Evolutionary conservation across 192 early-diverging fungal species (phyloP), one percentile per base, ranked within the genome.

Genomic region (Entomortierella beljakovae): DNA sequence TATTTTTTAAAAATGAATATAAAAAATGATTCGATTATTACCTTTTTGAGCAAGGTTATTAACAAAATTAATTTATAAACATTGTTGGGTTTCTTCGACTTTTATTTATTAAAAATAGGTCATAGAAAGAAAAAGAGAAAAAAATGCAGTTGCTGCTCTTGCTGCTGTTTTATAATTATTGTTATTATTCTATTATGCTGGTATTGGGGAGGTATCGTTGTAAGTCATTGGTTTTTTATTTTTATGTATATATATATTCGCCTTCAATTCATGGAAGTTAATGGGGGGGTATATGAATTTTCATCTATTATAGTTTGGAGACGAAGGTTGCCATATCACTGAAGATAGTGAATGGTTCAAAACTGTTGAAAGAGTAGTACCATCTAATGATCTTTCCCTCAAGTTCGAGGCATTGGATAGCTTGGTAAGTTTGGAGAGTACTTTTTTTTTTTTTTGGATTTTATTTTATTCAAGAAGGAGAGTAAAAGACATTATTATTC

Each of bases 131-230:
- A 46, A 23, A 56, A 56, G 32, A 70, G 37, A 40, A 69, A 56
- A 38, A 61, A 15, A 23, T 62, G 22, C 6, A 58, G 68, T 51
- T 46, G 28, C 46, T 70, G 68, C n/a, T 62, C 59, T 56, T 55
- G 49, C 26, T 62, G 68, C 52, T 70, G 68, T 28, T 33, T 48
- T 4, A 23, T 37, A 3, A 18, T 55, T 26, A 25, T 70, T 22
- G 7, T 70, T n/a, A 34, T 62, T 22, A 35, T 70, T 0, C 26
- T 70, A 1, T 3, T 62, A 22, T 61, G 52, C 23, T 62, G 50
- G 34, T 56, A 55, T 28, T 26, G 54, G 3, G 28, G 40, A 13
- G 28, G 13, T 13, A 22, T 16, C 20, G 28, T 70, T 16, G 68
- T 69, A 69, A 59, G 57, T 60, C 2, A 6, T 5, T 11, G 11